Base-by-base conservation (phyloP, 768 basidiomycete species). In the Atractiella rhizophila region DNA sequence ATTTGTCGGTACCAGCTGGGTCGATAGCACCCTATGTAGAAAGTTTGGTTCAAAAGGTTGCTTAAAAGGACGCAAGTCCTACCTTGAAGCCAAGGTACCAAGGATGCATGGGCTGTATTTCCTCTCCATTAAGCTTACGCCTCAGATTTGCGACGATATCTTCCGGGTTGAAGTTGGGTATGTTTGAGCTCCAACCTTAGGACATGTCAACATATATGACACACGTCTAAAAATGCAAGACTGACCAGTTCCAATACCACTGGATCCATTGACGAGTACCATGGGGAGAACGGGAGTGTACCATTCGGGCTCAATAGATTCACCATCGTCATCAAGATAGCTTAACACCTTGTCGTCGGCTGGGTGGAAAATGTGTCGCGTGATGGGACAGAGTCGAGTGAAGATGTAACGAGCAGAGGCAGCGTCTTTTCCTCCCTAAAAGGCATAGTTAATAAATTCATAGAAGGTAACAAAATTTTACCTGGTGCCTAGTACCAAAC, bases 331-430 rank as follows among this genome's bases (percentile, higher is more conserved):
- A 54, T 69, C 74, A 50, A 80, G 70, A 51, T 73, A 71, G 11
- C 68, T 73, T 49, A 94, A 67, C n/a, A 96, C 59, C 0, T 75
- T 69, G 51, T 88, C 85, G 51, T 98, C 91, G 30, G 67, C 66
- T 0, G 78, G 66, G 52, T 85, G 70, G 64, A 77, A 88, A 37
- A 94, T 54, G 2, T 66, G 59, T 42, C 82, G 68, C 28, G 83
- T 71, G 47, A 88, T 68, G 0, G 70, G 61, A 15, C 72, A 68
- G 18, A 79, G 66, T 48, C 73, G 65, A 1, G 91, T 96, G 64
- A 73, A 78, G 56, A 96, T 88, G 57, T 98, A 96, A 71, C 91
- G 73, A 48, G 86, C 74, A 28, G 83, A 78, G 39, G 88, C 91
- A 51, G 83, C 80, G 56, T 98, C 86, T 62, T 94, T 94, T 28